Percentiles rank a stretch among this genome's conserved stretches.
phyloP scores from a whole-genome alignment of 106 monocot species.

The Apostasia ramifera region DNA sequence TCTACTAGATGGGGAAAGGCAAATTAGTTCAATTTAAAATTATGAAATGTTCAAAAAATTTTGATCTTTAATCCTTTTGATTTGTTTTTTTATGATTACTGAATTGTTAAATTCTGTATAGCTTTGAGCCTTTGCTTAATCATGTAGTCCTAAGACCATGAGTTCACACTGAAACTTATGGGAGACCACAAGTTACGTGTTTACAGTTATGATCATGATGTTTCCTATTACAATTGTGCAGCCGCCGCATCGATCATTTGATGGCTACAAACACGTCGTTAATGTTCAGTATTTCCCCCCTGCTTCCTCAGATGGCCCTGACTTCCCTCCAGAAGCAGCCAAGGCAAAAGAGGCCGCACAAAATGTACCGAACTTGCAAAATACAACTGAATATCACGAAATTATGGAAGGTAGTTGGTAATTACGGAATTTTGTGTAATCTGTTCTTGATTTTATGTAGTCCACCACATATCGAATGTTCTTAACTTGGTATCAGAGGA shows the following conservation, averaged over 20 bases:
- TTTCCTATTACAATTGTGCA: constrained; percentile 19
- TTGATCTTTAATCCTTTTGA: background rate
- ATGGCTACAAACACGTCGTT: constrained; percentile 90
- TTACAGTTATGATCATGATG: too few species aligned
- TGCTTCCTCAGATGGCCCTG: constrained; percentile 40
- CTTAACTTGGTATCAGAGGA: constrained; percentile 57
- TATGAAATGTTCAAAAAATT: background rate
- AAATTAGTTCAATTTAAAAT: background rate
- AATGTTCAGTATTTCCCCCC: constrained; percentile 67
- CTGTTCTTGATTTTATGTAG: background rate
- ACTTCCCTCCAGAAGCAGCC: constrained; percentile 62
- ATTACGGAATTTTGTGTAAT: background rate
- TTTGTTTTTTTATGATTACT: background rate
- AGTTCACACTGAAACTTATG: too few species aligned
- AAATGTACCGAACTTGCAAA: constrained; percentile 39
- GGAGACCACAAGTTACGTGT: too few species aligned
- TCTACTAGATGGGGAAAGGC: too few species aligned
- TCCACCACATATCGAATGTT: background rate
- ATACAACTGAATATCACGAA: constrained; percentile 52
- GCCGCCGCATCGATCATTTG: constrained; percentile 63
- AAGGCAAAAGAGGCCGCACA: constrained; percentile 61
- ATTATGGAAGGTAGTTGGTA: constrained; percentile 65
- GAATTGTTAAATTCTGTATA: background rate
- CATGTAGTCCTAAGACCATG: too few species aligned
- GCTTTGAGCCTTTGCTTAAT: background rate